Evolutionary conservation across 257 asterid species (phyloP).

Genomic region (Nicotiana otophora): DNA sequence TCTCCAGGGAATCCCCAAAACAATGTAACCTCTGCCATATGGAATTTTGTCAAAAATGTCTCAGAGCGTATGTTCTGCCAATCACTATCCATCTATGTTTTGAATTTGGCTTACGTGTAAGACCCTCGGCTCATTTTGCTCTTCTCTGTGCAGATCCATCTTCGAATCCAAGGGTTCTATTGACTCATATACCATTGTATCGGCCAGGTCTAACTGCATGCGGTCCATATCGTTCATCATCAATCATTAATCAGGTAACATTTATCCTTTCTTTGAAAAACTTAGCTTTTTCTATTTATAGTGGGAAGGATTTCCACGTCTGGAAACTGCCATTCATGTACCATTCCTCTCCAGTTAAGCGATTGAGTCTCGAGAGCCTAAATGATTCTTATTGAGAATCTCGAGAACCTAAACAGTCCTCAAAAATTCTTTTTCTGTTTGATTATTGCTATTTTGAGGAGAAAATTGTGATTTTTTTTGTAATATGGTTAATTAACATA

Average conservation of each 20-base stretch:
- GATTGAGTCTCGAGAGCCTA: neutral
- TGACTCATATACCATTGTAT: conserved; percentile 89
- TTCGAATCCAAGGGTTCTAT: conserved; percentile 57
- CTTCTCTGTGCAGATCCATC: conserved; percentile 34
- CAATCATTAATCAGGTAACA: conserved; percentile 75
- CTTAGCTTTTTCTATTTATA: neutral
- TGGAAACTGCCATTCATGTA: neutral
- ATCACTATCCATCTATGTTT: neutral
- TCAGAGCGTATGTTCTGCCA: conserved; percentile 43
- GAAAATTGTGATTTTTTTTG: neutral
- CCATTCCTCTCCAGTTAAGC: neutral
- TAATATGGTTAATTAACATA: neutral
- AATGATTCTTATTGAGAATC: neutral
- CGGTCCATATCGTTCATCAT: conserved; percentile 73
- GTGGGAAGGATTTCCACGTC: neutral
- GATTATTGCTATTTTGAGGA: neutral
- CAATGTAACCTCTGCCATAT: conserved; percentile 50
- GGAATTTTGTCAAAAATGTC: conserved; percentile 50
- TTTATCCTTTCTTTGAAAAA: neutral
- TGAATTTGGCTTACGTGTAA: neutral
- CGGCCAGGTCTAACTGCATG: conserved; percentile 77
- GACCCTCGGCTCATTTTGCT: conserved; percentile 13
- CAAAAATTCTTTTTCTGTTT: neutral
- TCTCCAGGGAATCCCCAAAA: conserved; percentile 54
- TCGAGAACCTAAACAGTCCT: neutral